phyloP scores from a whole-genome alignment of 352 stramenopile species.

The Halophytophthora batemanensis region DNA sequence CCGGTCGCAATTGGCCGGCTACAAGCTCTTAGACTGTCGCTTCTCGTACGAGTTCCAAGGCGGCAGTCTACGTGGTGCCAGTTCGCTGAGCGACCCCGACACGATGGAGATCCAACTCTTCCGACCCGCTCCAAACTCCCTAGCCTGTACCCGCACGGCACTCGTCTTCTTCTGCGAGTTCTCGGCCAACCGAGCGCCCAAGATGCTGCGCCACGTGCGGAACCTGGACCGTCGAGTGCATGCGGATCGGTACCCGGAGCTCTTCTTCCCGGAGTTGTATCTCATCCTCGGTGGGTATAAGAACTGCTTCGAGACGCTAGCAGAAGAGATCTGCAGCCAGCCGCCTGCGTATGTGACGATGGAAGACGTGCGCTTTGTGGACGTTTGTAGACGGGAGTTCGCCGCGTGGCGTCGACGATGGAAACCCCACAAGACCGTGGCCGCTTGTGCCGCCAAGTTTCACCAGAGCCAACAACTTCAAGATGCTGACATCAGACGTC shows the following conservation, averaged over 20 bases:
- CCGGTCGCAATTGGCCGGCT: slow-evolving; percentile 20
- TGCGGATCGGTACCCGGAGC: slow-evolving; percentile 49
- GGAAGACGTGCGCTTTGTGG: slow-evolving; percentile 41
- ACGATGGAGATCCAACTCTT: slow-evolving; percentile 46
- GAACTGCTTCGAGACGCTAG: slow-evolving; percentile 53
- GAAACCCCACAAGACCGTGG: slow-evolving; percentile 42
- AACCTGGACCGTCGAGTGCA: slow-evolving; percentile 64
- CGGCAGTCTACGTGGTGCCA: slow-evolving; percentile 35
- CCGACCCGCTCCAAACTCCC: slow-evolving; percentile 3
- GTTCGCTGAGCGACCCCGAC: slow-evolving; percentile 39
- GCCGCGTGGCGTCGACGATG: slow-evolving; percentile 39
- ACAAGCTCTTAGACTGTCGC: slow-evolving; percentile 52
- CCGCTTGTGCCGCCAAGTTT: slow-evolving; percentile 33
- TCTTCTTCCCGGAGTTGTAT: slow-evolving; percentile 70
- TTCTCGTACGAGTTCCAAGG: slow-evolving; percentile 55
- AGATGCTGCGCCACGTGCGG: slow-evolving; percentile 67
- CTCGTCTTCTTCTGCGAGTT: slow-evolving; percentile 76
- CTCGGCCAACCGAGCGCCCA: slow-evolving; percentile 57
- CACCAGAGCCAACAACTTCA: slow-evolving; percentile 18
- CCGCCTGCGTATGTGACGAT: slow-evolving; percentile 40
- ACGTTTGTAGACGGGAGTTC: slow-evolving; percentile 49
- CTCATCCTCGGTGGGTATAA: slow-evolving; percentile 73
- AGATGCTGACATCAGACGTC: too few species aligned
- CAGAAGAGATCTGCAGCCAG: slow-evolving; percentile 35
- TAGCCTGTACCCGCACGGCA: slow-evolving; percentile 31